phyloP scores from a whole-genome alignment of 345 rosid species.

The Linum usitatissimum region DNA sequence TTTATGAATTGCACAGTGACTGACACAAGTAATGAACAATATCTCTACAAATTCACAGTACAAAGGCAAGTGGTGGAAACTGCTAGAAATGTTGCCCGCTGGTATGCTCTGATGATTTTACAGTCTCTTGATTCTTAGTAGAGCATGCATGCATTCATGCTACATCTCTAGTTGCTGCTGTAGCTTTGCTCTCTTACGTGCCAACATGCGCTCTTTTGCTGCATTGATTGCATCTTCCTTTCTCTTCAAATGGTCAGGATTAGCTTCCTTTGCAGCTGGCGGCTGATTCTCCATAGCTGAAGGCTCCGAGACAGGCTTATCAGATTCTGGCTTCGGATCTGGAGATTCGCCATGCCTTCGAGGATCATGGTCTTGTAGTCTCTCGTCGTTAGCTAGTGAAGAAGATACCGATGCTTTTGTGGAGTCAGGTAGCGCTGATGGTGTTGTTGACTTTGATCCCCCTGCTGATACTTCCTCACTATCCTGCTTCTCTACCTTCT shows the following conservation, averaged over 20 bases:
- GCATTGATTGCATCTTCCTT: conserved; percentile 57
- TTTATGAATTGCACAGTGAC: no score
- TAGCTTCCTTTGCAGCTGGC: conserved; percentile 29
- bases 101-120: no score
- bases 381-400: conserved; percentile 18
- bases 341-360: conserved; percentile 21
- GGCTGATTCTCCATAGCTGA: conserved; percentile 20
- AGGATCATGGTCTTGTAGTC: conserved; percentile 21
- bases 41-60: no score
- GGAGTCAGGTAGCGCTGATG: conserved; percentile 12
- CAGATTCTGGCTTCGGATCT: conserved; percentile 19
- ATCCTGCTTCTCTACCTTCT: conserved; percentile 30
- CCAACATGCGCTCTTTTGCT: conserved; percentile 70
- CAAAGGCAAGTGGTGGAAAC: background rate
- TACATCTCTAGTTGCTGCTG: conserved; percentile 8
- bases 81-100: background rate
- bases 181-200: conserved; percentile 58
- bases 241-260: conserved; percentile 49
- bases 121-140: background rate
- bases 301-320: conserved; percentile 17
- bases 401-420: conserved; percentile 16
- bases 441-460: conserved; percentile 7
- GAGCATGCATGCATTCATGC: background rate
- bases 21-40: no score
- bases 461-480: conserved; percentile 18